Conservation (phyloP, 2,329 filamentous ascomycete species). For the Grosmannia penicillata region DNA sequence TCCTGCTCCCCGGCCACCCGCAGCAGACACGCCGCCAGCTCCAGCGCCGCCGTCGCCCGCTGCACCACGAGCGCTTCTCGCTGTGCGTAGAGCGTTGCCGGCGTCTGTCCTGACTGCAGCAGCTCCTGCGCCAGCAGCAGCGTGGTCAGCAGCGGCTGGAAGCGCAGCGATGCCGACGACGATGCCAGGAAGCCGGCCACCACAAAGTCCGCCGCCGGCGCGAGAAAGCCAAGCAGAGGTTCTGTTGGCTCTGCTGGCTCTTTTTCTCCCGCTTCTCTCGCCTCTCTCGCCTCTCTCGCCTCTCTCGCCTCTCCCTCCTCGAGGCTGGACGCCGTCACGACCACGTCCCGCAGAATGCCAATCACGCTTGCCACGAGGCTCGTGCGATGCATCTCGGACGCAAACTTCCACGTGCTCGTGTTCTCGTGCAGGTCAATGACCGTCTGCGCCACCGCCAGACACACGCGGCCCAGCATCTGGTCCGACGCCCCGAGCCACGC, state of each 20-base stretch:
- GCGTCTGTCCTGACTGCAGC: no score
- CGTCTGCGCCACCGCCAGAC: conserved; percentile 58
- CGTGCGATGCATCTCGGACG: conserved; percentile 49
- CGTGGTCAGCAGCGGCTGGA: conserved; percentile 61
- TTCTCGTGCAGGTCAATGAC: conserved; percentile 77
- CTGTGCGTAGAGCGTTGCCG: conserved; percentile 46
- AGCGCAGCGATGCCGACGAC: conserved; percentile 53
- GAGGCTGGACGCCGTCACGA: conserved; percentile 61
- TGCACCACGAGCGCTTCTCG: conserved; percentile 38
- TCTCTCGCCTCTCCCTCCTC: conserved; percentile 15
- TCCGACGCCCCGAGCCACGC: conserved; percentile 63
- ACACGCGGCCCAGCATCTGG: conserved; percentile 56
- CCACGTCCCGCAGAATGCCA: conserved; percentile 53
- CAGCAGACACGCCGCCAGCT: conserved; percentile 55
- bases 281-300: not conserved
- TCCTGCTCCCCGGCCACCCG: conserved; percentile 43
- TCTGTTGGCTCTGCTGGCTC: no score
- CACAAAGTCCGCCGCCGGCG: conserved; percentile 60
- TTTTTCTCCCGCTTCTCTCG: conserved; percentile 12
- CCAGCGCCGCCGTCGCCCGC: conserved; percentile 50
- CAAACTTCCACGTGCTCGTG: conserved; percentile 73
- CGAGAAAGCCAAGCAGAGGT: no score
- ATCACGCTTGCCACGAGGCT: conserved; percentile 55
- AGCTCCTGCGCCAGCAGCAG: conserved; percentile 47
- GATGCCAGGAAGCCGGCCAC: conserved; percentile 61